A percentile compares a stretch with the other conserved stretches of the same genome.
Evolutionary conservation across 805 yeast species (phyloP).

Genomic region (Saccharomyces paradoxus): DNA sequence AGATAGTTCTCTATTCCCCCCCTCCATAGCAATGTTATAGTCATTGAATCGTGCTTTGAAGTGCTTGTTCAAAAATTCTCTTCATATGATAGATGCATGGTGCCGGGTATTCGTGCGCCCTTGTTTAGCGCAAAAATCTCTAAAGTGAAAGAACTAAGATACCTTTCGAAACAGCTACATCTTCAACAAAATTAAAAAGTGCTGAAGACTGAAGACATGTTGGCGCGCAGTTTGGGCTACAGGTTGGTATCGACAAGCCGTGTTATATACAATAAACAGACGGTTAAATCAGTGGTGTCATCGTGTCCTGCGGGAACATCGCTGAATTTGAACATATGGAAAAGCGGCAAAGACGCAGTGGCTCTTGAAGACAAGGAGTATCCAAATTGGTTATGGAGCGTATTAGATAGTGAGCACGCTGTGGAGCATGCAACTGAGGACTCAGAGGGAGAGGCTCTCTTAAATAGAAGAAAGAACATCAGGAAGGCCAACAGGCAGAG

Average conservation of each 20-base stretch:
- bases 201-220: neutral
- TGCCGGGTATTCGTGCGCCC: neutral
- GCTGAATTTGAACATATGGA: constrained; percentile 62
- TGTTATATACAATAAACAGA: neutral
- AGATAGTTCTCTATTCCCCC: neutral
- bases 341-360: constrained; percentile 77
- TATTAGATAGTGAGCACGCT: constrained; percentile 46
- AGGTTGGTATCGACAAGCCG: neutral
- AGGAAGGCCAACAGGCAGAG: constrained; percentile 60
- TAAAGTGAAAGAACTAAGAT: neutral
- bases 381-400: constrained; percentile 91
- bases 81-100: neutral
- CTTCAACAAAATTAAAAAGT: neutral
- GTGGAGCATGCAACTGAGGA: neutral
- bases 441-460: constrained; percentile 47
- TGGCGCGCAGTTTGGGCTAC: neutral
- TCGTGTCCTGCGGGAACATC: constrained; percentile 66
- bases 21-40: neutral
- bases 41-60: neutral
- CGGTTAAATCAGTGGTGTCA: constrained; percentile 26
- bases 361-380: constrained; percentile 84
- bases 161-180: neutral
- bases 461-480: constrained; percentile 58
- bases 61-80: neutral
- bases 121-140: neutral